phyloP scores from a whole-genome alignment of 495 filamentous ascomycete genomes.

The Hypoxylon lienhwacheense region DNA sequence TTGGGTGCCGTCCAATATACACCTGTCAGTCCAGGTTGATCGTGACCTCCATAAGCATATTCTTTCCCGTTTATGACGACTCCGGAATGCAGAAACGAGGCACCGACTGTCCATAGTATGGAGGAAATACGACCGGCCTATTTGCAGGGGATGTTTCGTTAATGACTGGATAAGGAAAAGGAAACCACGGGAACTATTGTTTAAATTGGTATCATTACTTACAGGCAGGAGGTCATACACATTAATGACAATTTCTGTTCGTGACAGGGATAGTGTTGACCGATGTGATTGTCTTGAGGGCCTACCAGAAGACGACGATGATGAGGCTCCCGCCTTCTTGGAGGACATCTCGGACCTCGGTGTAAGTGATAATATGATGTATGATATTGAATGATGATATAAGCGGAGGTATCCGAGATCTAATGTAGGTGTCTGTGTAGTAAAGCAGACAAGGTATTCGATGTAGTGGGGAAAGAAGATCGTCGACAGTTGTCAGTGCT shows the following conservation, averaged over 20 bases:
- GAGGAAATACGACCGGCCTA: constrained; percentile 69
- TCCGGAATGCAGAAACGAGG: constrained; percentile 74
- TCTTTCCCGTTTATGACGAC: constrained; percentile 75
- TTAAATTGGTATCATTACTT: constrained; percentile 31
- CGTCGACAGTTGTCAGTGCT: background rate
- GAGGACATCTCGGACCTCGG: constrained; percentile 40
- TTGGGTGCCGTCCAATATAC: constrained; percentile 76
- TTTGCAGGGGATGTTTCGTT: constrained; percentile 8
- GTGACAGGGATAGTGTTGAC: constrained; percentile 61
- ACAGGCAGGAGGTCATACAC: constrained; percentile 78
- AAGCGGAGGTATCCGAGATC: background rate
- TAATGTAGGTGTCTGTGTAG: background rate
- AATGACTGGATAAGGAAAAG: constrained; percentile 5
- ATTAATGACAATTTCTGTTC: constrained; percentile 74
- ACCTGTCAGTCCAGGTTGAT: constrained; percentile 63
- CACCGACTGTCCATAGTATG: constrained; percentile 70
- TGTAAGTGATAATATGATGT: too few species aligned
- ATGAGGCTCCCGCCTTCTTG: too few species aligned
- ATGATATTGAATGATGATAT: constrained; percentile 8
- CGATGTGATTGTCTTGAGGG: constrained; percentile 51
- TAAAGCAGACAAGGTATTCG: background rate
- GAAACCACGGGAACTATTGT: too few species aligned
- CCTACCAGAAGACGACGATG: constrained; percentile 39
- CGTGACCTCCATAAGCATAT: constrained; percentile 83
- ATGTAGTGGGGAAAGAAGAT: constrained; percentile 11